Conservation (phyloP, 495 filamentous ascomycete species). For the Penicillium canescens region DNA sequence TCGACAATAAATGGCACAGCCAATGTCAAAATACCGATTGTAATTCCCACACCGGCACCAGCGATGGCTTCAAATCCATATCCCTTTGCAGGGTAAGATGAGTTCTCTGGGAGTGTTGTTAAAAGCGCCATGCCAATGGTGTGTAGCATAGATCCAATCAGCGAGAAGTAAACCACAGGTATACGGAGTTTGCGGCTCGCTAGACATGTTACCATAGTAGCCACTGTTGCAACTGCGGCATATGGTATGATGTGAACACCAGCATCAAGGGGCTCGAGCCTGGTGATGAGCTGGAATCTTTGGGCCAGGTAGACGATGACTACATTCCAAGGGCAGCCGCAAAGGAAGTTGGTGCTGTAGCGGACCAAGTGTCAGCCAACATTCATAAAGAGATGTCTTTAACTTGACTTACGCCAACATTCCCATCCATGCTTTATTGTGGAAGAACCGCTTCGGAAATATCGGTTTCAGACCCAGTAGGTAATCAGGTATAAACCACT, state of each 20-base stretch:
- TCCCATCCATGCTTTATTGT: conserved; percentile 14
- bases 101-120: conserved; percentile 5
- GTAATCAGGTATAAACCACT: conserved; percentile 23
- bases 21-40: conserved; percentile 47
- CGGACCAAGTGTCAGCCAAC: conserved; percentile 6
- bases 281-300: conserved; percentile 55
- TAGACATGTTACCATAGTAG: conserved; percentile 21
- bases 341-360: background rate
- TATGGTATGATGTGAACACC: conserved; percentile 57
- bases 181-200: background rate
- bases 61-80: conserved; percentile 51
- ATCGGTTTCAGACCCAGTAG: conserved; percentile 11
- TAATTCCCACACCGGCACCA: conserved; percentile 52
- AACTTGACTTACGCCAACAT: conserved; percentile 7
- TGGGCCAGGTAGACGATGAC: conserved; percentile 53
- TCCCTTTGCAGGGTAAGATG: background rate
- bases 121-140: background rate
- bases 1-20: conserved; percentile 45
- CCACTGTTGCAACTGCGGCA: conserved; percentile 40
- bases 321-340: conserved; percentile 53
- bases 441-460: conserved; percentile 22
- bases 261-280: conserved; percentile 24
- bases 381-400: background rate
- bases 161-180: background rate
- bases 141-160: background rate